Percentiles rank a stretch among this genome's conserved stretches.
Evolutionary conservation across 257 asterid genomes (phyloP).

Genomic region (Fraxinus cuspidata): DNA sequence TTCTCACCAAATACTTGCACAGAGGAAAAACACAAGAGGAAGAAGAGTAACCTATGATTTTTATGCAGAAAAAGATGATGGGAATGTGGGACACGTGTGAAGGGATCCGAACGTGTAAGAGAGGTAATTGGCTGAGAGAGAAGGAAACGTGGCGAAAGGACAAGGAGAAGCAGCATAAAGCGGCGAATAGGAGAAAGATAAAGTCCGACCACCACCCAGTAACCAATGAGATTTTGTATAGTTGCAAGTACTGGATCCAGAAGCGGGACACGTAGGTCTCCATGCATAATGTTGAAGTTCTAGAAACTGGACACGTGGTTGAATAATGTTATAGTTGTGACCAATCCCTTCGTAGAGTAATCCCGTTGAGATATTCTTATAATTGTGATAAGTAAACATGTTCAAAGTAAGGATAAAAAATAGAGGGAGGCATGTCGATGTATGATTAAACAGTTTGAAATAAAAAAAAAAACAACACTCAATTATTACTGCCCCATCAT

Average conservation of each 20-base stretch:
- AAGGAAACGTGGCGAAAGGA: slow-evolving; percentile 37
- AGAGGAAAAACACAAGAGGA: neutral
- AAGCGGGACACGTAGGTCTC: slow-evolving; percentile 36
- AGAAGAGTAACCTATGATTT: neutral
- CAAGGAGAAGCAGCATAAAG: neutral
- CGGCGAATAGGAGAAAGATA: slow-evolving; percentile 22
- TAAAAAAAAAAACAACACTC: no score
- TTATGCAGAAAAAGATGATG: slow-evolving; percentile 6
- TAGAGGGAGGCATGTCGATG: no score
- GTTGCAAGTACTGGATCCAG: slow-evolving; percentile 36
- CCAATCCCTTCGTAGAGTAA: neutral
- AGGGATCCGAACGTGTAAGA: neutral
- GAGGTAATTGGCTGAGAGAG: slow-evolving; percentile 28
- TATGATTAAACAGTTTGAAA: no score
- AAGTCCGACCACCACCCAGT: neutral
- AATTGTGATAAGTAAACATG: no score
- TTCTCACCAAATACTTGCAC: neutral
- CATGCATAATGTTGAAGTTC: slow-evolving; percentile 24
- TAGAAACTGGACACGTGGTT: slow-evolving; percentile 40
- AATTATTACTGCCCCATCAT: no score
- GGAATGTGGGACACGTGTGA: slow-evolving; percentile 39
- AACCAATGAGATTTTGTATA: slow-evolving; percentile 35
- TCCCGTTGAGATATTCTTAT: no score
- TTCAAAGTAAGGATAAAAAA: no score
- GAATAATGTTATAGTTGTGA: neutral